Percentiles rank a stretch among this genome's conserved stretches.
These are phyloP conservation scores for Lactifluus piperatus DNA, from an alignment of 768 basidiomycete genomes.

Conservation along the genomic window DNA sequence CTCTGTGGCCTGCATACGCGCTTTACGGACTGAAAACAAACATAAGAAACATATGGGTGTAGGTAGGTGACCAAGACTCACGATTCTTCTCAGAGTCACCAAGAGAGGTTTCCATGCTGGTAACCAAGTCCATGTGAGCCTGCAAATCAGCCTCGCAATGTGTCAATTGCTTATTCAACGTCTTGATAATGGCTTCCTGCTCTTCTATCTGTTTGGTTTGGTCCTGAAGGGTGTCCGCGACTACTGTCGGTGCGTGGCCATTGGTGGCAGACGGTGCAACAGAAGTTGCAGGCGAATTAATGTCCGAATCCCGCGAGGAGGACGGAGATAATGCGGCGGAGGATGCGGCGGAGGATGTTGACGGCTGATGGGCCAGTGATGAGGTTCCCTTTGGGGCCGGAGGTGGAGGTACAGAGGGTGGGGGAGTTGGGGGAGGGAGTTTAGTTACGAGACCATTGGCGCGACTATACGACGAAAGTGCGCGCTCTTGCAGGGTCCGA, in stretches of 20 bases:
- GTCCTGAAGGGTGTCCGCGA: conserved; percentile 55
- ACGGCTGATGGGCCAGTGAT: conserved; percentile 45
- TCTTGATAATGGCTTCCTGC: conserved; percentile 87
- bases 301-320: conserved; percentile 56
- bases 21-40: conserved; percentile 64
- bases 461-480: conserved; percentile 42
- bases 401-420: conserved; percentile 80
- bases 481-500: conserved; percentile 42
- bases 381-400: conserved; percentile 54
- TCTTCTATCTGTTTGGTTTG: conserved; percentile 72
- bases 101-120: conserved; percentile 74
- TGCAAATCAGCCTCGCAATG: conserved; percentile 90
- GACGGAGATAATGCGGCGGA: conserved; percentile 46
- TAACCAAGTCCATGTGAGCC: conserved; percentile 84
- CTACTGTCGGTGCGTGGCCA: conserved; percentile 25
- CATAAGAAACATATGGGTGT: not conserved
- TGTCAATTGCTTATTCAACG: conserved; percentile 86
- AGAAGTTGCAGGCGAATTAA: conserved; percentile 55
- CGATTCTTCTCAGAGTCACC: conserved; percentile 91
- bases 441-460: conserved; percentile 60
- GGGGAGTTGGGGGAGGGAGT: conserved; percentile 81
- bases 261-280: conserved; percentile 29
- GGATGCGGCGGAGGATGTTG: conserved; percentile 42
- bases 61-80: conserved; percentile 35
- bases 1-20: conserved; percentile 89